A percentile compares a stretch with the other conserved stretches of the same genome.
Evolutionary conservation across 768 basidiomycete genomes (phyloP).

Genomic region (Termitomyces sp.): DNA sequence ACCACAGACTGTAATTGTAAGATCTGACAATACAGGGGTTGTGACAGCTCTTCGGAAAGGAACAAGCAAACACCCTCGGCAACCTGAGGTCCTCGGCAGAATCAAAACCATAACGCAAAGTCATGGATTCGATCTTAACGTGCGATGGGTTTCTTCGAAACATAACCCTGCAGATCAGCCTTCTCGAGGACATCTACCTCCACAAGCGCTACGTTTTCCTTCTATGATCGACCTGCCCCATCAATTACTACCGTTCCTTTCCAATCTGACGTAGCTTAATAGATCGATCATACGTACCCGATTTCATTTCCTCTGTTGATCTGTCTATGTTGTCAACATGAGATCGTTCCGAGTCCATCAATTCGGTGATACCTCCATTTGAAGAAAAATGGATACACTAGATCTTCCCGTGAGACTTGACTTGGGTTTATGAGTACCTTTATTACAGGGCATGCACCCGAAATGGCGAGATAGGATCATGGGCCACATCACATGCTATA

Average conservation of each 20-base stretch:
- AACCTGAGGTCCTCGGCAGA: conserved; percentile 21
- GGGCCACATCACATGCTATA: not conserved
- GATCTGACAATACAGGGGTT: conserved; percentile 37
- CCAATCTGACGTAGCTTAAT: not conserved
- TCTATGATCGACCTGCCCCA: conserved; percentile 2
- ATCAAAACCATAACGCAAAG: not conserved
- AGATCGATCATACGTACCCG: not conserved
- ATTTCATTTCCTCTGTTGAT: not conserved
- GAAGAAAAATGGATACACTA: too few relatives aligned
- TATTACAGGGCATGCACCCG: too few relatives aligned
- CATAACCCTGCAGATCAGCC: conserved; percentile 12
- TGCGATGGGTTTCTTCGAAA: conserved; percentile 4
- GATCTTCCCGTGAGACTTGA: too few relatives aligned
- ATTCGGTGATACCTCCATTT: too few relatives aligned
- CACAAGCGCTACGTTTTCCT: conserved; percentile 6
- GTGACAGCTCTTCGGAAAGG: conserved; percentile 25
- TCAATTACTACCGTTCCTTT: conserved; percentile 4
- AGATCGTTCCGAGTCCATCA: too few relatives aligned
- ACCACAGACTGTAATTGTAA: conserved; percentile 20
- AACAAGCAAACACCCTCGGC: conserved; percentile 17
- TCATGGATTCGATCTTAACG: not conserved
- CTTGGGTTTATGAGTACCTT: too few relatives aligned
- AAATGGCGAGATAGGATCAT: not conserved
- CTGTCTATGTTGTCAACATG: too few relatives aligned
- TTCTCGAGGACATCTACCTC: conserved; percentile 11